Conservation (phyloP, 2,329 filamentous ascomycete genomes). For the Zarea fungicola region DNA sequence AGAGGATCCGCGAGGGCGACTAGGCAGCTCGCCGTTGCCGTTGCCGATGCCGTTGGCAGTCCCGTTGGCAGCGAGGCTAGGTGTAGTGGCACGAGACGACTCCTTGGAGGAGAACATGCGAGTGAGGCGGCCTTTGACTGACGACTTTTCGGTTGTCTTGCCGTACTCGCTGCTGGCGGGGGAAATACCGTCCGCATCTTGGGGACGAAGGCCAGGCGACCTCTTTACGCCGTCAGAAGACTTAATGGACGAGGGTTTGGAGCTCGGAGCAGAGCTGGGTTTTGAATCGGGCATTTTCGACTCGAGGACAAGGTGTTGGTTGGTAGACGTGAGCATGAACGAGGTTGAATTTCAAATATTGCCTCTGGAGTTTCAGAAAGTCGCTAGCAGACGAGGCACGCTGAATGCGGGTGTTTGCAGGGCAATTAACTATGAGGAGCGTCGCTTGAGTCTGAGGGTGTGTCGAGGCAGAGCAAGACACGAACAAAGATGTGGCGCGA, state of each 20-base stretch:
- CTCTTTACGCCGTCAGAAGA: constrained; percentile 39
- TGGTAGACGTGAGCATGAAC: neutral
- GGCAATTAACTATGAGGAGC: too few relatives aligned
- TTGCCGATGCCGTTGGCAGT: constrained; percentile 13
- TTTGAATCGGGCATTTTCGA: constrained; percentile 30
- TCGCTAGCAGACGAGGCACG: too few relatives aligned
- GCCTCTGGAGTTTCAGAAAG: too few relatives aligned
- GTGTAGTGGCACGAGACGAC: constrained; percentile 30
- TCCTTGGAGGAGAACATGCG: constrained; percentile 62
- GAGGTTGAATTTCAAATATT: neutral
- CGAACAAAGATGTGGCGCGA: constrained; percentile 3
- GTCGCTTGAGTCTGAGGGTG: too few relatives aligned
- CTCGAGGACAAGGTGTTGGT: neutral
- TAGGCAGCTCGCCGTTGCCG: constrained; percentile 22
- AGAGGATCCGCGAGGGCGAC: constrained; percentile 32
- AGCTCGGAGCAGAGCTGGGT: constrained; percentile 39
- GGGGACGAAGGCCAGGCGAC: constrained; percentile 35
- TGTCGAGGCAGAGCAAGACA: neutral
- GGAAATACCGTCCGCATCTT: constrained; percentile 28
- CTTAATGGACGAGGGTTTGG: constrained; percentile 45
- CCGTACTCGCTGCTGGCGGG: constrained; percentile 10
- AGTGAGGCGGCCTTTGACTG: constrained; percentile 59
- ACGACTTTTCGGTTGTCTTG: constrained; percentile 46
- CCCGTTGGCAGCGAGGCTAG: constrained; percentile 18
- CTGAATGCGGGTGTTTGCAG: too few relatives aligned